Percentiles rank a stretch among this genome's conserved stretches.
Conservation (phyloP, 1,284 basidiomycete species). For the Abortiporus biennis region DNA sequence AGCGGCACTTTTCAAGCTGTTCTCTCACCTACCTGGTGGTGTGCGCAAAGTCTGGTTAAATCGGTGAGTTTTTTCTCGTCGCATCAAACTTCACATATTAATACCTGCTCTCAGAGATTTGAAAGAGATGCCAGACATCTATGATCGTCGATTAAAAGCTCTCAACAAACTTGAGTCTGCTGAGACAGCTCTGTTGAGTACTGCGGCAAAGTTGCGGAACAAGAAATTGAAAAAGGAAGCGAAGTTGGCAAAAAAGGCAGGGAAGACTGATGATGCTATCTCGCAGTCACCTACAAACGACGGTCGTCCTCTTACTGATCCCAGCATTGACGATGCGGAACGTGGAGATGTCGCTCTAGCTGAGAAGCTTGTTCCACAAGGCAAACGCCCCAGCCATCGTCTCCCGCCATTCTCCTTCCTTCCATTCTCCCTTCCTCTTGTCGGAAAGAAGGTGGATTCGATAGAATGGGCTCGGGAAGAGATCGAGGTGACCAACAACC, state of each 20-base stretch:
- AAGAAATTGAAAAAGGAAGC: conserved; percentile 38
- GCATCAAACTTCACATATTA: background rate
- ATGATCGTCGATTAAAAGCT: conserved; percentile 72
- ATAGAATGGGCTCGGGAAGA: conserved; percentile 86
- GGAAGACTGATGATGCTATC: conserved; percentile 24
- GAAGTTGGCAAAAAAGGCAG: conserved; percentile 24
- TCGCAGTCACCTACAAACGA: conserved; percentile 12
- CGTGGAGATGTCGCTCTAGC: conserved; percentile 32
- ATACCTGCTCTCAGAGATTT: conserved; percentile 45
- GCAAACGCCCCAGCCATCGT: conserved; percentile 77
- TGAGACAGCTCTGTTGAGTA: conserved; percentile 71
- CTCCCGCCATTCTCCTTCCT: conserved; percentile 49
- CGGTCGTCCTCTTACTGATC: conserved; percentile 41
- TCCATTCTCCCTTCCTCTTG: conserved; percentile 58
- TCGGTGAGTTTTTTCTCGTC: conserved; percentile 31
- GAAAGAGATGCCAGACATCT: conserved; percentile 79
- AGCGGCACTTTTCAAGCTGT: conserved; percentile 62
- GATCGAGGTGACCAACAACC: conserved; percentile 46
- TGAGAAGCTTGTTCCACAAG: conserved; percentile 57
- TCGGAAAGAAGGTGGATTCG: conserved; percentile 83
- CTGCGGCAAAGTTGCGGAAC: conserved; percentile 61
- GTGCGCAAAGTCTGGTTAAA: conserved; percentile 90
- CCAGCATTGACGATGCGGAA: conserved; percentile 39
- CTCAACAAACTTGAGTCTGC: conserved; percentile 81
- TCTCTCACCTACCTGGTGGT: conserved; percentile 76